Conservation (phyloP, 73 alveolate species). For the Tetrahymena elliotti region DNA sequence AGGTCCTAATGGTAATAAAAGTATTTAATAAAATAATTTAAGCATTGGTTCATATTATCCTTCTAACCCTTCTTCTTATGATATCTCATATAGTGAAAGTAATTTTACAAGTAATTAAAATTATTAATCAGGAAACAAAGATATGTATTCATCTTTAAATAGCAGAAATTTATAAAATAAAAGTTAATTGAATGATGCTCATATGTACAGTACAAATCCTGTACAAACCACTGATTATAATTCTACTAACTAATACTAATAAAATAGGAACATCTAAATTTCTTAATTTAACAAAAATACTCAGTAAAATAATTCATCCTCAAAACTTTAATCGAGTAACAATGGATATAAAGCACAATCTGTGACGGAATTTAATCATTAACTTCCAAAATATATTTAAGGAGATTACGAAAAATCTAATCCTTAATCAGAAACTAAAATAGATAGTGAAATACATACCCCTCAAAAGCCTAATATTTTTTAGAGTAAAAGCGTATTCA, state of each 20-base stretch:
- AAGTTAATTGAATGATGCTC: not conserved
- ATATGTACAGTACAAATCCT: not conserved
- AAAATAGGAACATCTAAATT: not conserved
- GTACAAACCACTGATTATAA: not conserved
- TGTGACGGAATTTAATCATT: not conserved
- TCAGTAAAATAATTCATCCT: not conserved
- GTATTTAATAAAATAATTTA: not conserved
- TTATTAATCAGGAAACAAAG: not conserved
- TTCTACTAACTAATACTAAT: not conserved
- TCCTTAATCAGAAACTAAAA: not conserved
- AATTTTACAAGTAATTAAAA: not conserved
- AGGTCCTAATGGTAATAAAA: not conserved
- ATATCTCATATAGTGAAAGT: not conserved
- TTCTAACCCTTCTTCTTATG: not conserved
- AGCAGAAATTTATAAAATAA: not conserved
- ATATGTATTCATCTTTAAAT: not conserved
- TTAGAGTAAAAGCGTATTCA: not conserved
- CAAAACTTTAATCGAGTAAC: not conserved
- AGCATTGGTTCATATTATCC: not conserved
- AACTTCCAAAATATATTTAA: not conserved
- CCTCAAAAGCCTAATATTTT: not conserved
- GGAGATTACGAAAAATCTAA: not conserved
- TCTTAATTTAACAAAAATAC: not conserved
- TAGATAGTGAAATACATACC: not conserved
- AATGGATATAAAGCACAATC: not conserved